Evolutionary conservation across 495 filamentous ascomycete species (phyloP).

Genomic region (Neurospora sp.): DNA sequence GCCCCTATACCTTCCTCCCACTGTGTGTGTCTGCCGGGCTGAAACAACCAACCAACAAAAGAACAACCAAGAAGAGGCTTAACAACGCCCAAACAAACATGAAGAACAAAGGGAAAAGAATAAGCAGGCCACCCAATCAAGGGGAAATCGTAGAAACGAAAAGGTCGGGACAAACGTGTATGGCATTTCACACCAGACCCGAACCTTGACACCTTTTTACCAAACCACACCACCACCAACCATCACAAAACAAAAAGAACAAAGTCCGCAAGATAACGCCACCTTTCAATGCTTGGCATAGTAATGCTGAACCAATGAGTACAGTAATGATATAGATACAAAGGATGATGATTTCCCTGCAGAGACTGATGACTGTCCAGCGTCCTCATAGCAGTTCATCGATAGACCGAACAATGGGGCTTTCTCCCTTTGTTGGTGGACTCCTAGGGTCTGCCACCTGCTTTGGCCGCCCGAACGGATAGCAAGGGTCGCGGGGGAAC

Average conservation of each 20-base stretch:
- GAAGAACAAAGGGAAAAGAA: not conserved
- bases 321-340: constrained; percentile 2
- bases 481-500: constrained; percentile 41
- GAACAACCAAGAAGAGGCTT: not conserved
- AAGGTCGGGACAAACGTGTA: not conserved
- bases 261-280: not conserved
- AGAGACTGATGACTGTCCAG: not conserved
- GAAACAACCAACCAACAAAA: not conserved
- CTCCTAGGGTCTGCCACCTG: constrained; percentile 50
- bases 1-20: not conserved
- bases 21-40: not conserved
- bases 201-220: constrained; percentile 1
- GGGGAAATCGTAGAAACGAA: not conserved
- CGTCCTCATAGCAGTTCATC: constrained; percentile 41
- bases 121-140: not conserved
- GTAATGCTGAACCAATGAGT: not conserved
- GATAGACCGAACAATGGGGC: constrained; percentile 58
- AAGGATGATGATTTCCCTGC: not conserved
- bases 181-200: not conserved
- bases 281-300: not conserved
- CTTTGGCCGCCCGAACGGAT: constrained; percentile 32
- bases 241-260: not conserved
- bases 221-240: not conserved
- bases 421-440: constrained; percentile 52
- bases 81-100: not conserved